phyloP scores from a whole-genome alignment of 2,329 filamentous ascomycete genomes.

The Colletotrichum cereale region DNA sequence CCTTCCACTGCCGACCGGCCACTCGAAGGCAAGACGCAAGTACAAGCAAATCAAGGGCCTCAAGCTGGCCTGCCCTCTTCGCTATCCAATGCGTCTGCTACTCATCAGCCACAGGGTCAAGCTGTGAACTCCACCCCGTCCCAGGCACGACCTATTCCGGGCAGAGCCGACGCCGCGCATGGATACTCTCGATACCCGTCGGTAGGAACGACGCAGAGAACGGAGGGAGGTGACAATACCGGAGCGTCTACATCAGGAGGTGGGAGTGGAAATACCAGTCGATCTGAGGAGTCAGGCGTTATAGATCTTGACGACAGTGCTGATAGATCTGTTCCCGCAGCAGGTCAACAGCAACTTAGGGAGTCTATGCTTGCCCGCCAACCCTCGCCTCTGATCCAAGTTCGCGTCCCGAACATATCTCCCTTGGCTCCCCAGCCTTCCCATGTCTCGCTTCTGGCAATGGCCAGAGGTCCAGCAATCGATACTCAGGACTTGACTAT shows the following conservation, averaged over 20 bases:
- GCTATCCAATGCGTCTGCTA: slow-evolving; percentile 35
- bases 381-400: slow-evolving; percentile 71
- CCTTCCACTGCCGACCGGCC: slow-evolving; percentile 35
- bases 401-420: slow-evolving; percentile 77
- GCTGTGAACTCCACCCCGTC: slow-evolving; percentile 30
- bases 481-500: slow-evolving; percentile 48
- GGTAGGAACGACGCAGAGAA: slow-evolving; percentile 37
- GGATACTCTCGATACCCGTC: slow-evolving; percentile 30
- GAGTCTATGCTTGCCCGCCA: slow-evolving; percentile 46
- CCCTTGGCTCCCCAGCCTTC: slow-evolving; percentile 82
- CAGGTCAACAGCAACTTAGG: slow-evolving; percentile 30
- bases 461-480: slow-evolving; percentile 53
- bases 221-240: slow-evolving; percentile 24
- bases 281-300: slow-evolving; percentile 55
- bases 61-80: slow-evolving; percentile 25
- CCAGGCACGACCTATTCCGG: slow-evolving; percentile 7
- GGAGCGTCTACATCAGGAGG: slow-evolving; percentile 52
- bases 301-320: slow-evolving; percentile 40
- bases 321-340: slow-evolving; percentile 38
- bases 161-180: slow-evolving; percentile 5
- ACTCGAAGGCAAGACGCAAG: slow-evolving; percentile 8
- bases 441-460: slow-evolving; percentile 72
- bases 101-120: slow-evolving; percentile 42
- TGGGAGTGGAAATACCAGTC: slow-evolving; percentile 56
- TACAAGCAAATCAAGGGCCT: slow-evolving; percentile 13